Evolutionary conservation across 805 yeast genomes (phyloP).

Genomic region (Candida ulmi): DNA sequence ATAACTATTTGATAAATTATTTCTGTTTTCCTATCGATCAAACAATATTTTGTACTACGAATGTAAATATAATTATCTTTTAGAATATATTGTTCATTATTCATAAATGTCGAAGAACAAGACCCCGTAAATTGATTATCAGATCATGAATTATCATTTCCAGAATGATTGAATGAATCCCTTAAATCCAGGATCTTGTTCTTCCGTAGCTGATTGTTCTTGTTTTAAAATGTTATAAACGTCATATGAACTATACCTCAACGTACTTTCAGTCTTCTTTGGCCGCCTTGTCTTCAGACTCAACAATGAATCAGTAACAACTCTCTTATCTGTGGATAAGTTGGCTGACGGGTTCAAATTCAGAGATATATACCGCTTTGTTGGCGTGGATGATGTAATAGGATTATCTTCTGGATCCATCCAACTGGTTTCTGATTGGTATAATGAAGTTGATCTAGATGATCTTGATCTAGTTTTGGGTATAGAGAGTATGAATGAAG

Average conservation of each 20-base stretch:
- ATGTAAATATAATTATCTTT: no score
- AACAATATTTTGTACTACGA: not conserved
- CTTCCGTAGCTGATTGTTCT: not conserved
- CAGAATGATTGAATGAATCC: not conserved
- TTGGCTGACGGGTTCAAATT: constrained; percentile 16
- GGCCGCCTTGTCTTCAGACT: not conserved
- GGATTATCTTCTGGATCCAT: constrained; percentile 41
- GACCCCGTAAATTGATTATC: no score
- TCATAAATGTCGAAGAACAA: no score
- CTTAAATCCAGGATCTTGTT: not conserved
- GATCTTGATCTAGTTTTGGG: constrained; percentile 8
- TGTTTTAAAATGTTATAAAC: constrained; percentile 19
- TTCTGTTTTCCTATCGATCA: no score
- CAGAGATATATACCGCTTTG: constrained; percentile 18
- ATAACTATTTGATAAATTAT: not conserved
- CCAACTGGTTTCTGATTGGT: constrained; percentile 43
- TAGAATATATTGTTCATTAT: no score
- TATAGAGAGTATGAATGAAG: not conserved
- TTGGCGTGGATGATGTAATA: constrained; percentile 16
- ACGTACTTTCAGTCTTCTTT: not conserved
- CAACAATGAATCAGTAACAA: constrained; percentile 12
- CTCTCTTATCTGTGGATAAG: constrained; percentile 2
- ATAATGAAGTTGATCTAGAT: constrained; percentile 22
- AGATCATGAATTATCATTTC: not conserved
- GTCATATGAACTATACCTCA: constrained; percentile 18